Conservation (phyloP, 371 early-diverging fungal genomes). For the Mortierella sp. region DNA sequence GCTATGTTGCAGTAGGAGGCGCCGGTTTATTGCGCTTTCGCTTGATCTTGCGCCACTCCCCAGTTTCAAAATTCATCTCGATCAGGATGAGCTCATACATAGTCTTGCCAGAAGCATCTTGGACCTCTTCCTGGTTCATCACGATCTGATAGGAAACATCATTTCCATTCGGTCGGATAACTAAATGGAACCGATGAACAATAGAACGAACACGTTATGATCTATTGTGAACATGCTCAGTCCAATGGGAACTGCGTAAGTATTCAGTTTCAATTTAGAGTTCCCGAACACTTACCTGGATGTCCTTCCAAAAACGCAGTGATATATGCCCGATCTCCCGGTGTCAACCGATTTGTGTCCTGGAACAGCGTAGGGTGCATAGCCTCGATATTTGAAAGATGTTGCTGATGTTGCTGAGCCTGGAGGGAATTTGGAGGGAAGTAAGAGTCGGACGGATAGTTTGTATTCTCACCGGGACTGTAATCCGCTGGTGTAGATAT, state of each 20-base stretch:
- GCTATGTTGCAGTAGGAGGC: background rate
- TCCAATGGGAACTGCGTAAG: too few species aligned
- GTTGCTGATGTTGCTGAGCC: constrained; percentile 13
- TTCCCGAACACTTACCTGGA: constrained; percentile 29
- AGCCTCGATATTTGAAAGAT: constrained; percentile 5
- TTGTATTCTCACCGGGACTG: background rate
- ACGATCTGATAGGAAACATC: constrained; percentile 47
- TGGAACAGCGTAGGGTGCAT: constrained; percentile 43
- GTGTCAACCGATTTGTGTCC: constrained; percentile 40
- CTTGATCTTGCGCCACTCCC: constrained; percentile 58
- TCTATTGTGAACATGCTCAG: too few species aligned
- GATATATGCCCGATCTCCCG: constrained; percentile 47
- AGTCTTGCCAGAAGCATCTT: constrained; percentile 39
- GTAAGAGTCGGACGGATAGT: constrained; percentile 14
- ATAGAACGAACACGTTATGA: background rate
- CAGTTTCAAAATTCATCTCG: constrained; percentile 58
- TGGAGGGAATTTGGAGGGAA: constrained; percentile 8
- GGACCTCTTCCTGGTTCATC: constrained; percentile 54
- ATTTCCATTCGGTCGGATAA: constrained; percentile 40
- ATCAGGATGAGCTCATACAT: constrained; percentile 55
- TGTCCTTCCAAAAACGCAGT: constrained; percentile 46
- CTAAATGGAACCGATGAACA: constrained; percentile 5
- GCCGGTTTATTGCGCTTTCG: constrained; percentile 12
- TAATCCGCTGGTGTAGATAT: background rate
- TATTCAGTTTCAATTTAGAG: background rate